Evolutionary conservation across 805 yeast genomes (phyloP).

Genomic region (Ogataea siamensis): DNA sequence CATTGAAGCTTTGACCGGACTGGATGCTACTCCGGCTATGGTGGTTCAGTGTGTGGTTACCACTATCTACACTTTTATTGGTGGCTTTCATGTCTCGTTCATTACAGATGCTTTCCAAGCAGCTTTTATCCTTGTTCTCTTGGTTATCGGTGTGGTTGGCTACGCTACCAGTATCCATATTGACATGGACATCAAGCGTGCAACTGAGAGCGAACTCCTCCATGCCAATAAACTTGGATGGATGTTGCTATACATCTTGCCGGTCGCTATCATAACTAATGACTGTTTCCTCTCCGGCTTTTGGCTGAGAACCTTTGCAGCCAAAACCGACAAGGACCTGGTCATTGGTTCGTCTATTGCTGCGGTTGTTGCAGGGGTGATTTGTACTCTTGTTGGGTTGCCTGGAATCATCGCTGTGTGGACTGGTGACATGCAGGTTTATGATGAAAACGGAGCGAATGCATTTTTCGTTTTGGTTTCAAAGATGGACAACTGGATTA

Average conservation of each 20-base stretch:
- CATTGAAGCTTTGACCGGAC: conserved; percentile 71
- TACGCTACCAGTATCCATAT: conserved; percentile 73
- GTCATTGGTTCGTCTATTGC: conserved; percentile 76
- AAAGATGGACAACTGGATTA: conserved; percentile 80
- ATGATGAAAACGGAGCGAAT: conserved; percentile 55
- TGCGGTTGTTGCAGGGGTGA: conserved; percentile 56
- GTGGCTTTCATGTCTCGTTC: conserved; percentile 88
- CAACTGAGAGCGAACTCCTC: conserved; percentile 64
- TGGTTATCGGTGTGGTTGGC: conserved; percentile 72
- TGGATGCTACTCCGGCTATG: conserved; percentile 75
- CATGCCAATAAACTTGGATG: conserved; percentile 75
- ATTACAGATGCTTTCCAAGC: conserved; percentile 87
- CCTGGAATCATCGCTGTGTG: conserved; percentile 90
- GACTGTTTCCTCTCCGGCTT: conserved; percentile 89
- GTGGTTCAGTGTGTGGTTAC: conserved; percentile 86
- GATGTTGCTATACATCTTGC: conserved; percentile 82
- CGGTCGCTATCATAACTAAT: conserved; percentile 85
- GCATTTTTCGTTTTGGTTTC: conserved; percentile 72
- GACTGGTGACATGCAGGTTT: conserved; percentile 65
- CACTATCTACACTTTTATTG: conserved; percentile 79
- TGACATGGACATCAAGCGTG: conserved; percentile 53
- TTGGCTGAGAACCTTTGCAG: conserved; percentile 93
- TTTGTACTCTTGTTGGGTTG: conserved; percentile 72
- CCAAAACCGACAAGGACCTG: conserved; percentile 72
- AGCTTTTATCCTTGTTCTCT: conserved; percentile 59